Base-by-base conservation (phyloP, 176 grass and related monocot species). In the Carex parvula region DNA sequence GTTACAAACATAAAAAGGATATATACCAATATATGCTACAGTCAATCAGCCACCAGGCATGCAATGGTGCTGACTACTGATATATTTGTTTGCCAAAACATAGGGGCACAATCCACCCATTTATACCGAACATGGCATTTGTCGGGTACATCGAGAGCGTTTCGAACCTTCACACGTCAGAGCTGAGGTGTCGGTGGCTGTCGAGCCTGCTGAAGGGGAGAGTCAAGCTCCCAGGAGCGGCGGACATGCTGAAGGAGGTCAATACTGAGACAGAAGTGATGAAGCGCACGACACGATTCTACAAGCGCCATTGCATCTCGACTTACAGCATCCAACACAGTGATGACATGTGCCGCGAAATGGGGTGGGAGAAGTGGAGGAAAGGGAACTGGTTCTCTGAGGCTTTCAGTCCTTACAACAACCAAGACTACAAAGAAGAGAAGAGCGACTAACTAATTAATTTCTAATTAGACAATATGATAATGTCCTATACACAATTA, bases 281-380 rank as follows among this genome's bases (percentile, higher is more conserved):
- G 96, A 88, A 85, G 20, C 89, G 91, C 57, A 99, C 96, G 8
- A 99, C 96, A 56, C 21, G 93, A 18, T 99, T 99, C 92, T 99
- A 95, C 87, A 88, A 90, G 70, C 96, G 96, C 64, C 96, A 99
- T 72, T 99, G 96, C 93, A 99, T 99, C 83, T 99, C 96, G 80
- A 99, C 93, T 24, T 99, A 92, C 88, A 99, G 96, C 91, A 99
- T 99, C 91, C 82, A 88, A 53, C 92, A 99, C 91, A 99, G 96
- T 86, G 96, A 99, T 83, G 93, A 87, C 41, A 99, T 99, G 90
- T 95, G 93, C 83, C 75, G 84, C 0, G 96, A 99, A 81, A 94
- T 99, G 35, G 96, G 96, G 0, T 65, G 79, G 85, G 81, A 86
- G 80, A 54, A 91, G 1, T 92, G 77, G 88, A 90, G 92, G 70